phyloP scores from a whole-genome alignment of 1,139 yeast genomes.

The Lodderomyces theae region DNA sequence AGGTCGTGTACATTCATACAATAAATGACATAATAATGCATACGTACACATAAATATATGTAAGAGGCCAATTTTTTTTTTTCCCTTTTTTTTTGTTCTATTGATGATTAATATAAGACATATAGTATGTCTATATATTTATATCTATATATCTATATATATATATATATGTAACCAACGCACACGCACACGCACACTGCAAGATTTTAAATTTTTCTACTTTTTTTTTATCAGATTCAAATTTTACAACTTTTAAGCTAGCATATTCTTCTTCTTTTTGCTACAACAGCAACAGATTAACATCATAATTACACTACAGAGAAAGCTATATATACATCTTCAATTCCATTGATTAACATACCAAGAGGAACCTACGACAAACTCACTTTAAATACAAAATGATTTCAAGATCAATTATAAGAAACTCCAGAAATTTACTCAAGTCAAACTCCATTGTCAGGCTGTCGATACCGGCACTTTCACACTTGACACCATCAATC shows the following conservation, averaged over 20 bases:
- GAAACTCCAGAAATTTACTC: slow-evolving; percentile 12
- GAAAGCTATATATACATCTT: too few relatives aligned
- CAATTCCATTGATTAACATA: too few relatives aligned
- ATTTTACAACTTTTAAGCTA: too few relatives aligned
- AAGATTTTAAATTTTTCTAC: too few relatives aligned
- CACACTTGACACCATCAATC: slow-evolving; percentile 6
- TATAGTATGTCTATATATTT: too few relatives aligned
- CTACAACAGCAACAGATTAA: not conserved
- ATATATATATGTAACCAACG: not conserved
- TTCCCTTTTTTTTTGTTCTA: not conserved
- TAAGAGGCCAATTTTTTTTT: not conserved
- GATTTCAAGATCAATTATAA: slow-evolving; percentile 25
- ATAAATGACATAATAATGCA: slow-evolving; percentile 1
- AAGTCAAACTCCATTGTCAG: not conserved
- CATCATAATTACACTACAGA: too few relatives aligned
- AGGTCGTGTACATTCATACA: slow-evolving; percentile 1
- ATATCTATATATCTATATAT: not conserved
- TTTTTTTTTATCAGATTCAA: not conserved
- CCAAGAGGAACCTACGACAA: too few relatives aligned
- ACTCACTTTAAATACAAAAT: too few relatives aligned
- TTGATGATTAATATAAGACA: too few relatives aligned
- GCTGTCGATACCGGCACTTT: not conserved
- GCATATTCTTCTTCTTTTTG: too few relatives aligned
- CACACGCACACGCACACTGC: too few relatives aligned
- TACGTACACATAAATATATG: not conserved